These are phyloP conservation scores for Colletotrichum camelliae DNA, from an alignment of 2,329 filamentous ascomycete species.

Conservation along the genomic window DNA sequence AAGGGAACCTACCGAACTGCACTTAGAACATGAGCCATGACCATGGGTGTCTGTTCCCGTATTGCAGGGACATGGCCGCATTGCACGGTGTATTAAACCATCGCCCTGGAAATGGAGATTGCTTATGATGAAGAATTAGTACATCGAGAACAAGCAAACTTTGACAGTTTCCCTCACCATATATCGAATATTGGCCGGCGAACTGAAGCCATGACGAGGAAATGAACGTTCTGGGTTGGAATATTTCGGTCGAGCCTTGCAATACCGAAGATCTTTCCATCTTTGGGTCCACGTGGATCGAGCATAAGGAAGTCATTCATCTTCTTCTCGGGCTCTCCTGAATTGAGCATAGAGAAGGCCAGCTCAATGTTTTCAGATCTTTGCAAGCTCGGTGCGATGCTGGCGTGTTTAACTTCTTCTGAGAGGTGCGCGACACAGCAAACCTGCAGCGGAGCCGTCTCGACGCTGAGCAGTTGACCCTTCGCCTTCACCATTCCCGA, in stretches of 20 bases:
- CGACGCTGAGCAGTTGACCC: background rate
- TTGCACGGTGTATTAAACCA: background rate
- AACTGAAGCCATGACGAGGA: background rate
- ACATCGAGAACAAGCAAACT: background rate
- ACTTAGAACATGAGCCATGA: too few species aligned
- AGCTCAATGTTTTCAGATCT: background rate
- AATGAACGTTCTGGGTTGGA: background rate
- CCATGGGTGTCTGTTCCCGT: too few species aligned
- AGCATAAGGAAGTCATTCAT: background rate
- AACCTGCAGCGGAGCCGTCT: background rate
- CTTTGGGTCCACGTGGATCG: too few species aligned
- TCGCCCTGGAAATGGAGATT: background rate
- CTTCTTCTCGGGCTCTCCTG: fast-evolving
- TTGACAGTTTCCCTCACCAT: background rate
- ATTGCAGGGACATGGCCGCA: too few species aligned
- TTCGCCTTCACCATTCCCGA: background rate
- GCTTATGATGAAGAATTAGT: background rate
- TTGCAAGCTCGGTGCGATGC: background rate
- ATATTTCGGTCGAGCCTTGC: background rate
- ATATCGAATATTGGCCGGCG: background rate
- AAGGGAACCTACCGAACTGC: too few species aligned
- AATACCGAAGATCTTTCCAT: background rate
- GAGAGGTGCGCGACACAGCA: background rate
- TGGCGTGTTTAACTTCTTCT: background rate
- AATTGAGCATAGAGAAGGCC: background rate